A percentile compares a stretch with the other conserved stretches of the same genome.
Evolutionary conservation across 768 basidiomycete species (phyloP).

Genomic region (Boletus speciosus): DNA sequence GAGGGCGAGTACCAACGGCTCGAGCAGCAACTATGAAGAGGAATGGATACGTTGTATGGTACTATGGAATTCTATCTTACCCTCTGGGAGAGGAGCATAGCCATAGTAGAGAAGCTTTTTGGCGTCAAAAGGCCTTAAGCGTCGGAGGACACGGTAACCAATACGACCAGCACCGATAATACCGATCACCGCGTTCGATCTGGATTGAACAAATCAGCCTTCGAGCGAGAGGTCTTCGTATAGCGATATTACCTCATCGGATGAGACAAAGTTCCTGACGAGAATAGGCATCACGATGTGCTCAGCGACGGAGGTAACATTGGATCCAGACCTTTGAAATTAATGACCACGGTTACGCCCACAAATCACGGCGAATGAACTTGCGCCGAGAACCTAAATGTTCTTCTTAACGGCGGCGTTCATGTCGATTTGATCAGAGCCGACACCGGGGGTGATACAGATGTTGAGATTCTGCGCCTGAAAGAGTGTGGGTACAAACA

Average conservation of each 20-base stretch:
- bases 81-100: constrained; percentile 65
- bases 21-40: constrained; percentile 52
- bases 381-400: constrained; percentile 68
- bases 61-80: constrained; percentile 24
- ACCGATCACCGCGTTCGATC: constrained; percentile 79
- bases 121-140: constrained; percentile 76
- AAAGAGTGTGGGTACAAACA: not conserved
- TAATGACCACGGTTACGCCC: not conserved
- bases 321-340: constrained; percentile 65
- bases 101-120: constrained; percentile 89
- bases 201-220: constrained; percentile 16
- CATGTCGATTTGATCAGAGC: constrained; percentile 86
- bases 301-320: constrained; percentile 87
- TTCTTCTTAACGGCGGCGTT: constrained; percentile 78
- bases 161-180: constrained; percentile 82
- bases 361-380: not conserved
- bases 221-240: not conserved
- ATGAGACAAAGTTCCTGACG: constrained; percentile 84
- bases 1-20: constrained; percentile 63
- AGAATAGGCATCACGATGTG: constrained; percentile 89
- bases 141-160: constrained; percentile 83
- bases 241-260: constrained; percentile 57
- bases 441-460: constrained; percentile 85
- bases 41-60: not conserved
- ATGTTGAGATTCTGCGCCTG: constrained; percentile 86